A percentile compares a stretch with the other conserved stretches of the same genome.
These are phyloP conservation scores for Ceratonia siliqua DNA, from an alignment of 306 rosid species.

Conservation along the genomic window DNA sequence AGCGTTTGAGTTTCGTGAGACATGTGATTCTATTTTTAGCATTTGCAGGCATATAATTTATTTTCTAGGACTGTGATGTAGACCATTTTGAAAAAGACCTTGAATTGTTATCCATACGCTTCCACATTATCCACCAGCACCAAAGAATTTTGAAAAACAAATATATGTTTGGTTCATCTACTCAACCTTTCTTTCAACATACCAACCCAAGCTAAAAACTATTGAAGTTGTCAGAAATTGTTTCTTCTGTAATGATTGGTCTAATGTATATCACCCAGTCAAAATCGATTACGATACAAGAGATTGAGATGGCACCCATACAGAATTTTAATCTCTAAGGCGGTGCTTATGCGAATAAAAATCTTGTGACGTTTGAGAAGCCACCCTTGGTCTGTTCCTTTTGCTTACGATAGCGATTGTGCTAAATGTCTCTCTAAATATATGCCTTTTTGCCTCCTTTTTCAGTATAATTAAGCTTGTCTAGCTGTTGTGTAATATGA, in stretches of 20 bases:
- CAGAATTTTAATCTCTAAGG: constrained; percentile 22
- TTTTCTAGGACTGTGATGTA: neutral
- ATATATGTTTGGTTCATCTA: constrained; percentile 21
- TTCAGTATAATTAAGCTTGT: neutral
- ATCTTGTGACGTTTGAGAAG: neutral
- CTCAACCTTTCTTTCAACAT: constrained; percentile 12
- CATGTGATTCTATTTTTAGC: neutral
- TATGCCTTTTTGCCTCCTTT: neutral
- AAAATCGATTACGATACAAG: neutral
- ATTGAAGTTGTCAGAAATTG: neutral
- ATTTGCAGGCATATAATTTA: neutral
- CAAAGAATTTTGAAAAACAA: neutral
- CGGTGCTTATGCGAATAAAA: constrained; percentile 31
- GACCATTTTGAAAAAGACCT: constrained; percentile 20
- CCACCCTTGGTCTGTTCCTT: neutral
- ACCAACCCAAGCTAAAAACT: neutral
- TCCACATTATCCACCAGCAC: constrained; percentile 23
- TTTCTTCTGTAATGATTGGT: constrained; percentile 12
- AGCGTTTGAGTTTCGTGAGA: constrained; percentile 12
- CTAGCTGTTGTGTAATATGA: neutral
- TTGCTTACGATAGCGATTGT: neutral
- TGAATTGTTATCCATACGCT: neutral
- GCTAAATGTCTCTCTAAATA: neutral
- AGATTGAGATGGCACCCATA: constrained; percentile 26
- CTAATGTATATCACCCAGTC: neutral